Conservation (phyloP, 1,139 yeast species). For the Lodderomyces beijingensis region DNA sequence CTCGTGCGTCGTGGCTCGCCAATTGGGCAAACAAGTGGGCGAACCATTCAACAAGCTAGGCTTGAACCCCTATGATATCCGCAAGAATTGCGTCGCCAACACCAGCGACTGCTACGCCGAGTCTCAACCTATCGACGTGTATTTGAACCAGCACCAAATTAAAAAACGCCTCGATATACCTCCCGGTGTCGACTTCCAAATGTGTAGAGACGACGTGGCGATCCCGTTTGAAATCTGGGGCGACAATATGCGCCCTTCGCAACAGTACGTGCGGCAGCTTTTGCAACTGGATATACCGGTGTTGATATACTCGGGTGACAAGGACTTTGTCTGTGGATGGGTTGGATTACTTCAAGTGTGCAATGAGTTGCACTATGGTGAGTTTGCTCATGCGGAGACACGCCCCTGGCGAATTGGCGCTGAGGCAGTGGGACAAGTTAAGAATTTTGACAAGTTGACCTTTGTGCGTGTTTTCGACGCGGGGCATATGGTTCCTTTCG, state of each 20-base stretch:
- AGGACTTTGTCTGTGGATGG: slow-evolving; percentile 84
- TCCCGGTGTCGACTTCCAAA: slow-evolving; percentile 63
- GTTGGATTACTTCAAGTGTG: slow-evolving; percentile 78
- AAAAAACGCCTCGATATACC: slow-evolving; percentile 69
- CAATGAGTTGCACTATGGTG: slow-evolving; percentile 54
- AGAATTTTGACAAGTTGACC: slow-evolving; percentile 39
- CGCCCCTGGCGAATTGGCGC: slow-evolving; percentile 33
- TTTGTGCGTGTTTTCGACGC: slow-evolving; percentile 43
- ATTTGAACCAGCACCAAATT: slow-evolving; percentile 18
- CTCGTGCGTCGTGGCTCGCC: slow-evolving; percentile 88
- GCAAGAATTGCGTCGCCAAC: slow-evolving; percentile 71
- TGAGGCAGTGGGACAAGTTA: slow-evolving; percentile 40
- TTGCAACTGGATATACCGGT: slow-evolving; percentile 60
- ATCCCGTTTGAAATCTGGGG: slow-evolving; percentile 71
- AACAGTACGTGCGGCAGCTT: slow-evolving; percentile 57
- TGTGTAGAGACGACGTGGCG: slow-evolving; percentile 78
- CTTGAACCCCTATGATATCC: slow-evolving; percentile 86
- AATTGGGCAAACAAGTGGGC: slow-evolving; percentile 28
- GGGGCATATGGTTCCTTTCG: slow-evolving; percentile 48
- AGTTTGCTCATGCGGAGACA: slow-evolving; percentile 33
- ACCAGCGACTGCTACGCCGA: slow-evolving; percentile 61
- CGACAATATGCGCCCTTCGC: slow-evolving; percentile 63
- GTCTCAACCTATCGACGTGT: slow-evolving; percentile 24
- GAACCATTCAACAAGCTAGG: slow-evolving; percentile 37
- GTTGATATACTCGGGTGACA: slow-evolving; percentile 77